These are phyloP conservation scores for Tetragonia tetragonoides DNA, from an alignment of 148 eudicot genomes.

Conservation along the genomic window DNA sequence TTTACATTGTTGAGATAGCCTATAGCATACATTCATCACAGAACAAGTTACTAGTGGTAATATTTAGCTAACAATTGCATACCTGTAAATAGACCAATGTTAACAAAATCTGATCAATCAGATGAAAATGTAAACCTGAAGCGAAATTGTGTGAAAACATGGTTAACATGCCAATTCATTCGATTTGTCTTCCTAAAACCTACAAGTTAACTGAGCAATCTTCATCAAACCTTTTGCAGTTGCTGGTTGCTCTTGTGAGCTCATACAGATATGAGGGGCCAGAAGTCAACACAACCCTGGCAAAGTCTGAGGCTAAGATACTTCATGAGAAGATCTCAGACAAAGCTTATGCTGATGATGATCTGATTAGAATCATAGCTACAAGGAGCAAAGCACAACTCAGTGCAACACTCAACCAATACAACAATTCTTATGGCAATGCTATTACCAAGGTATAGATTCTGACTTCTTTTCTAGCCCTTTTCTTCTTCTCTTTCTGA, in stretches of 20 bases:
- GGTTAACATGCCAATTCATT: too few species aligned
- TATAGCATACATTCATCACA: too few species aligned
- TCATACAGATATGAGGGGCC: constrained; percentile 83
- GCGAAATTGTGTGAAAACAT: too few species aligned
- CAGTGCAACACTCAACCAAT: constrained; percentile 77
- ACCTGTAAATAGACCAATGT: too few species aligned
- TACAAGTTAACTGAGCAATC: background rate
- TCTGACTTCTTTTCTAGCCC: too few species aligned
- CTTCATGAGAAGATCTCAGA: constrained; percentile 74
- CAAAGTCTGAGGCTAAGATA: constrained; percentile 78
- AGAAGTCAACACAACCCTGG: constrained; percentile 68
- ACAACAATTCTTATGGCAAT: constrained; percentile 68
- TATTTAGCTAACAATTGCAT: background rate
- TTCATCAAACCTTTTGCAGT: constrained; percentile 34
- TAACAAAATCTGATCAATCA: too few species aligned
- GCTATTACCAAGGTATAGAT: constrained; percentile 65
- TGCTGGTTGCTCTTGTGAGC: constrained; percentile 74
- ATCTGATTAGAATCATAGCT: constrained; percentile 66
- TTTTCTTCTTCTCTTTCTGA: too few species aligned
- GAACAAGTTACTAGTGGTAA: too few species aligned
- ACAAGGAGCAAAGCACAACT: constrained; percentile 93
- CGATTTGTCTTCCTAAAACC: too few species aligned
- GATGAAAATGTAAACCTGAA: too few species aligned
- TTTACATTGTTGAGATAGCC: too few species aligned
- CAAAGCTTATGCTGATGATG: constrained; percentile 73